Conservation (phyloP, 139 green algal genomes). For the Yamagishiella unicocca region DNA sequence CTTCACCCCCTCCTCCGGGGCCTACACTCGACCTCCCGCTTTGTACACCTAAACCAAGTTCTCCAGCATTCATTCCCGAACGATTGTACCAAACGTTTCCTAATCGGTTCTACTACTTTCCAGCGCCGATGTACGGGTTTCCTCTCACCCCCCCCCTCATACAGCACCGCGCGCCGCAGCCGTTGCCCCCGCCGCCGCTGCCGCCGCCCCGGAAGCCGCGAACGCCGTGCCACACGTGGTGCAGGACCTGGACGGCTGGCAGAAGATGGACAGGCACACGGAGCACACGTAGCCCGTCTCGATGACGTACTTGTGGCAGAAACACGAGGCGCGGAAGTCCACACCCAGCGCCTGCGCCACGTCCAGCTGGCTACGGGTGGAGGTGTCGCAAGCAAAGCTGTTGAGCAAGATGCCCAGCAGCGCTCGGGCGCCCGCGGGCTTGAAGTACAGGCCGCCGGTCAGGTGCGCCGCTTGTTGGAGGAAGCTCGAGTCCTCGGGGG, state of each 20-base stretch:
- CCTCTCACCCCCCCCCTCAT: no score
- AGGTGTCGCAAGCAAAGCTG: conserved; percentile 58
- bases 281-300: conserved; percentile 89
- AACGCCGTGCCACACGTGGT: conserved; percentile 39
- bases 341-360: conserved; percentile 66
- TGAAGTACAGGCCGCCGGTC: conserved; percentile 76
- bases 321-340: conserved; percentile 88
- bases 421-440: background rate
- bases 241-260: conserved; percentile 52
- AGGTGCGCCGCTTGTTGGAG: conserved; percentile 82
- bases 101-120: no score
- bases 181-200: no score
- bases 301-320: conserved; percentile 82
- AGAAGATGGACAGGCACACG: conserved; percentile 92
- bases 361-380: conserved; percentile 63
- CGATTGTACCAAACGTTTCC: no score
- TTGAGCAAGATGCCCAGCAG: conserved; percentile 74
- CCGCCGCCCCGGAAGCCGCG: no score
- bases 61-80: no score
- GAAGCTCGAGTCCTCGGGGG: conserved; percentile 69
- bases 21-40: no score
- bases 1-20: no score
- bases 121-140: no score
- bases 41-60: no score
- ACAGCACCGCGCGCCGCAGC: no score